Conservation (phyloP, 163 green algal genomes). For the Chloroidium sp. region DNA sequence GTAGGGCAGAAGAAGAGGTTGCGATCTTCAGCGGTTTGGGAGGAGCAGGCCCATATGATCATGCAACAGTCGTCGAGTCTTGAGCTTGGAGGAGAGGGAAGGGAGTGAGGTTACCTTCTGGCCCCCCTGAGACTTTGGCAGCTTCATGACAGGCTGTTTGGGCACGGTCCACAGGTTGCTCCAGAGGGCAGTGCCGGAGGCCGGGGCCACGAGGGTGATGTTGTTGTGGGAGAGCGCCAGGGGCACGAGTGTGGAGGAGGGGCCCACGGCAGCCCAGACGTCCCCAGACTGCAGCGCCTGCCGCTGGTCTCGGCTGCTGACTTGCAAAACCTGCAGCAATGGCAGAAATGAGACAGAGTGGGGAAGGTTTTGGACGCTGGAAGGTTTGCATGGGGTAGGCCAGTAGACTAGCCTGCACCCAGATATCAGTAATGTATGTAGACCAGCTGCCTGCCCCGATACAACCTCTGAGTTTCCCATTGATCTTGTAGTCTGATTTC, state of each 20-base stretch:
- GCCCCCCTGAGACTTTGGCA: not conserved
- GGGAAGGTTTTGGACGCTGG: no score
- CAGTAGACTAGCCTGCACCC: no score
- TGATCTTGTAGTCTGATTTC: no score
- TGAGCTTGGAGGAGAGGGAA: no score
- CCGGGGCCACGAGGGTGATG: slow-evolving; percentile 43
- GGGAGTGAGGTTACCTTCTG: not conserved
- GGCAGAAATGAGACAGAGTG: no score
- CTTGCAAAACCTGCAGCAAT: not conserved
- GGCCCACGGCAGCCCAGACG: slow-evolving; percentile 61
- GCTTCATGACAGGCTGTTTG: slow-evolving; percentile 19
- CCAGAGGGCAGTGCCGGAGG: slow-evolving; percentile 60
- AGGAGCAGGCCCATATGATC: no score
- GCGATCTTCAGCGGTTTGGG: no score
- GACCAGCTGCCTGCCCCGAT: no score
- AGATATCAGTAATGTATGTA: no score
- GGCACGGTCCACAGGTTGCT: slow-evolving; percentile 71
- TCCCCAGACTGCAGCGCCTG: slow-evolving; percentile 50
- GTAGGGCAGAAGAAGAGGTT: no score
- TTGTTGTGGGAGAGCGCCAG: slow-evolving; percentile 34
- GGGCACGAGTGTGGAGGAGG: slow-evolving; percentile 46
- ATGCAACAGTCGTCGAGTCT: not conserved
- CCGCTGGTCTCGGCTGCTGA: slow-evolving; percentile 60
- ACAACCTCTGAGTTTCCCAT: no score
- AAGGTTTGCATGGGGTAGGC: no score